Conservation (phyloP, 805 yeast species). For the Yarrowia bubula region DNA sequence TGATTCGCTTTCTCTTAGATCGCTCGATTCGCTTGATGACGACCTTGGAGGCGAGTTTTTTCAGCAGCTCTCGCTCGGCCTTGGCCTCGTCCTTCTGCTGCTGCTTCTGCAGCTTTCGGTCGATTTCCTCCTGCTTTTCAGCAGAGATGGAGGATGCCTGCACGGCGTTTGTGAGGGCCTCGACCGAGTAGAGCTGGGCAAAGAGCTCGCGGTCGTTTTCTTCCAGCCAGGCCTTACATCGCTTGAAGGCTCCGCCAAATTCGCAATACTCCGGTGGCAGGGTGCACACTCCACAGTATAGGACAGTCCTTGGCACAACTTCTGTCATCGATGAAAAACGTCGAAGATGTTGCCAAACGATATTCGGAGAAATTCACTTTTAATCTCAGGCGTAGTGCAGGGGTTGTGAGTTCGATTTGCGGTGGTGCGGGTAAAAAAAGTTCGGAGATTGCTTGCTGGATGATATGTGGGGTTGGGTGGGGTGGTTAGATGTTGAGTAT, state of each 20-base stretch:
- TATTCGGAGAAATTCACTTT: not conserved
- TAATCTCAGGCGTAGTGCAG: not conserved
- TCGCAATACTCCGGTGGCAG: slow-evolving; percentile 93
- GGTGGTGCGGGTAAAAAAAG: not conserved
- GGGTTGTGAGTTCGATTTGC: slow-evolving; percentile 1
- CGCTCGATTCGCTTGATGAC: slow-evolving; percentile 83
- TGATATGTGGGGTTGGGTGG: not conserved
- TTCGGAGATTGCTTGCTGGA: not conserved
- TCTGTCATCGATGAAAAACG: not conserved
- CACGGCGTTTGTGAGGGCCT: slow-evolving; percentile 48
- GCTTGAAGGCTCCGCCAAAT: slow-evolving; percentile 74
- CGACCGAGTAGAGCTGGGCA: slow-evolving; percentile 55
- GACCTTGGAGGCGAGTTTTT: slow-evolving; percentile 76
- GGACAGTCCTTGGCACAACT: slow-evolving; percentile 42
- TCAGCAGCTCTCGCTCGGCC: slow-evolving; percentile 78
- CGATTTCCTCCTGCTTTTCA: slow-evolving; percentile 80
- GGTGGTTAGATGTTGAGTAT: not conserved
- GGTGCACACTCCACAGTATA: slow-evolving; percentile 76
- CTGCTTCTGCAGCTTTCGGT: slow-evolving; percentile 76
- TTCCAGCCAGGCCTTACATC: slow-evolving; percentile 81
- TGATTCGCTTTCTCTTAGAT: slow-evolving; percentile 82
- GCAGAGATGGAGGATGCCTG: slow-evolving; percentile 49
- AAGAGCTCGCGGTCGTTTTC: slow-evolving; percentile 57
- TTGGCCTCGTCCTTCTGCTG: slow-evolving; percentile 69
- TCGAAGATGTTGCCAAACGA: not conserved